These are phyloP conservation scores for Hanseniaspora clermontiae DNA, from an alignment of 805 yeast genomes.

Conservation along the genomic window DNA sequence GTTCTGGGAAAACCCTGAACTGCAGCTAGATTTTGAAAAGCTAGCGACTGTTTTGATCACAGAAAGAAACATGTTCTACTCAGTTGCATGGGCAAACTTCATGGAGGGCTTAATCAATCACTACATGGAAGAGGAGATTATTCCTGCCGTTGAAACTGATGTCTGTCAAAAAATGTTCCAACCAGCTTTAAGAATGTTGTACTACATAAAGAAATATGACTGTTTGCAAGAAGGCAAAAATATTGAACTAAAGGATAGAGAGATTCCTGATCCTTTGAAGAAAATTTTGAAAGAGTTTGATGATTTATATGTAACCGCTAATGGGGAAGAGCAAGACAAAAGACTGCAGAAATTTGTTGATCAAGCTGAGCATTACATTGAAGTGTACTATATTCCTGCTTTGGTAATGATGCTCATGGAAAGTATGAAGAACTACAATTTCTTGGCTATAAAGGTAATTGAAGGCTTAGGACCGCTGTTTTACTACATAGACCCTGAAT, in stretches of 20 bases:
- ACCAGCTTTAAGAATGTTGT: conserved; percentile 15
- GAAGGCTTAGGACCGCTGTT: conserved; percentile 29
- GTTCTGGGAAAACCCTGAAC: background rate
- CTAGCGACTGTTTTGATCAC: conserved; percentile 15
- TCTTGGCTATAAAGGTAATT: conserved; percentile 27
- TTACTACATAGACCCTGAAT: conserved; percentile 23
- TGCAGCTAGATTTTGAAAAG: conserved; percentile 21
- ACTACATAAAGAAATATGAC: conserved; percentile 22
- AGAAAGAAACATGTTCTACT: conserved; percentile 28
- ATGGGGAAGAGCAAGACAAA: conserved; percentile 29
- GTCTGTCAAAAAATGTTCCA: conserved; percentile 27
- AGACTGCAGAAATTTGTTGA: conserved; percentile 29
- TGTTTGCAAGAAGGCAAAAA: conserved; percentile 22
- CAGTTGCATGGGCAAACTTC: conserved; percentile 30
- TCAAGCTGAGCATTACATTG: conserved; percentile 29
- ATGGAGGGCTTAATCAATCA: conserved; percentile 31
- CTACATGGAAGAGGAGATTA: conserved; percentile 26
- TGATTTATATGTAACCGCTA: conserved; percentile 28
- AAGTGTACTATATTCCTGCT: conserved; percentile 26
- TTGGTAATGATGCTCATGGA: conserved; percentile 24
- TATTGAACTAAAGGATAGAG: conserved; percentile 26
- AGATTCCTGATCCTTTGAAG: conserved; percentile 28
- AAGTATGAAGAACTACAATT: conserved; percentile 21
- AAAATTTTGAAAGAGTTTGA: conserved; percentile 27
- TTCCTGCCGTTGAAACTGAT: conserved; percentile 28